A percentile compares a stretch with the other conserved stretches of the same genome.
phyloP scores from a whole-genome alignment of 179 eudicot genomes.

The Drosera spatulata region DNA sequence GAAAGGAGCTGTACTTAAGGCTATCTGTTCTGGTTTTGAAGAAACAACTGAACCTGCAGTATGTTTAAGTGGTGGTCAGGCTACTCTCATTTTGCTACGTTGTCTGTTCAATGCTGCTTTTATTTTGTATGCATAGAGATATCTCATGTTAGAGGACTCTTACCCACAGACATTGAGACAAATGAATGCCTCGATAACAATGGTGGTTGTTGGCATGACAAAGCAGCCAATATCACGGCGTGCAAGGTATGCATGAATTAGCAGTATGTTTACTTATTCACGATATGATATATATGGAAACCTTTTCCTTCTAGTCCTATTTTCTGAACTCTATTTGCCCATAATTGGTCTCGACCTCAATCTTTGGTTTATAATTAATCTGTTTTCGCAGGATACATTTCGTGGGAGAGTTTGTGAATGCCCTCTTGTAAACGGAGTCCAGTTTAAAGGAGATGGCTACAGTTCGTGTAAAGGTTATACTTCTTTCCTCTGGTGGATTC shows the following conservation, averaged over 20 bases:
- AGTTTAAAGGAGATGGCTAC: slow-evolving; percentile 94
- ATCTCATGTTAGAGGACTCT: neutral
- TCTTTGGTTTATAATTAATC: neutral
- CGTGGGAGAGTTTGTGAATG: slow-evolving; percentile 99
- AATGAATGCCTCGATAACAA: slow-evolving; percentile 75
- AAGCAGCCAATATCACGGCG: slow-evolving; percentile 57
- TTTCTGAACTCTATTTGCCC: no score
- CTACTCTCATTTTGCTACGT: neutral
- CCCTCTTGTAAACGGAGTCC: slow-evolving; percentile 86
- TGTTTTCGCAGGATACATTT: slow-evolving; percentile 60
- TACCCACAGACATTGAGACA: slow-evolving; percentile 51
- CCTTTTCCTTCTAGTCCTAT: no score
- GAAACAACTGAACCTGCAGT: slow-evolving; percentile 91
- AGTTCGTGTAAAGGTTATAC: slow-evolving; percentile 61
- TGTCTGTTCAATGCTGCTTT: neutral
- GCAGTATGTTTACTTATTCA: no score
- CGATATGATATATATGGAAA: no score
- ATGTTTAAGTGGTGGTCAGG: slow-evolving; percentile 73
- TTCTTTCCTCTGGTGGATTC: neutral
- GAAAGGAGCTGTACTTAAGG: slow-evolving; percentile 82
- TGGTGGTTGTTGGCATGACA: slow-evolving; percentile 94
- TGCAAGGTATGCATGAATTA: slow-evolving; percentile 50
- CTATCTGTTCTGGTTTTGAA: slow-evolving; percentile 87
- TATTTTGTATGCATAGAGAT: neutral
- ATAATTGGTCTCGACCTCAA: no score